Evolutionary conservation across 2,329 filamentous ascomycete species (phyloP).

Genomic region (Coleophoma cylindrospora): DNA sequence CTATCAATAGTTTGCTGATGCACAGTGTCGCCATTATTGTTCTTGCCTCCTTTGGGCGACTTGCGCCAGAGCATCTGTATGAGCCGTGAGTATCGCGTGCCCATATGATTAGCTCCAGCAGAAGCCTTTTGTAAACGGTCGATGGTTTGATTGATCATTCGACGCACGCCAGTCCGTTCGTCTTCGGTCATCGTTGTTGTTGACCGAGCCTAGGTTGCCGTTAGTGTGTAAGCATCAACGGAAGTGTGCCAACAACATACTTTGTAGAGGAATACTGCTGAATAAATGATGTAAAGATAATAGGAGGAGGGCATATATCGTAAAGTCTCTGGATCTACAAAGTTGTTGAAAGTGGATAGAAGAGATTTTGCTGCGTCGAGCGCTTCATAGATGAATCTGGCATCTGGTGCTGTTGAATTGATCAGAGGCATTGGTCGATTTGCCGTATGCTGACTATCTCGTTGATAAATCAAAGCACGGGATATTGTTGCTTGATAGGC

Average conservation of each 20-base stretch:
- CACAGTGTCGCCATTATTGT: not conserved
- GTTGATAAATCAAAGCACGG: constrained; percentile 31
- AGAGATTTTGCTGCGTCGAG: constrained; percentile 60
- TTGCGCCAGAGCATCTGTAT: constrained; percentile 55
- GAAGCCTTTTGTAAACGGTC: constrained; percentile 54
- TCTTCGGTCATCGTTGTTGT: constrained; percentile 34
- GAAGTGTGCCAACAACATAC: constrained; percentile 51
- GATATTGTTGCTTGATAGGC: constrained; percentile 67
- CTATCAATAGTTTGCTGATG: not conserved
- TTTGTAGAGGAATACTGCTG: constrained; percentile 62
- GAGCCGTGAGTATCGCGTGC: constrained; percentile 55
- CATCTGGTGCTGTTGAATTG: constrained; percentile 53
- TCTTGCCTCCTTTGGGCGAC: constrained; percentile 8
- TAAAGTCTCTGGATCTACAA: constrained; percentile 52
- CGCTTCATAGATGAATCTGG: constrained; percentile 62
- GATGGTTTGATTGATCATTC: constrained; percentile 53
- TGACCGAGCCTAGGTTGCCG: constrained; percentile 10
- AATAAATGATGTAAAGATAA: constrained; percentile 58
- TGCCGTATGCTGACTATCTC: constrained; percentile 34
- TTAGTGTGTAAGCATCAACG: constrained; percentile 28
- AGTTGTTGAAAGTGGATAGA: constrained; percentile 53
- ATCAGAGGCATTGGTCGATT: constrained; percentile 19
- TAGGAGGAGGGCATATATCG: constrained; percentile 61
- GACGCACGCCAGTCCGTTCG: constrained; percentile 43
- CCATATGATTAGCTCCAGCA: constrained; percentile 52